phyloP scores from a whole-genome alignment of 805 yeast species.

The Schizosaccharomyces japonicus region DNA sequence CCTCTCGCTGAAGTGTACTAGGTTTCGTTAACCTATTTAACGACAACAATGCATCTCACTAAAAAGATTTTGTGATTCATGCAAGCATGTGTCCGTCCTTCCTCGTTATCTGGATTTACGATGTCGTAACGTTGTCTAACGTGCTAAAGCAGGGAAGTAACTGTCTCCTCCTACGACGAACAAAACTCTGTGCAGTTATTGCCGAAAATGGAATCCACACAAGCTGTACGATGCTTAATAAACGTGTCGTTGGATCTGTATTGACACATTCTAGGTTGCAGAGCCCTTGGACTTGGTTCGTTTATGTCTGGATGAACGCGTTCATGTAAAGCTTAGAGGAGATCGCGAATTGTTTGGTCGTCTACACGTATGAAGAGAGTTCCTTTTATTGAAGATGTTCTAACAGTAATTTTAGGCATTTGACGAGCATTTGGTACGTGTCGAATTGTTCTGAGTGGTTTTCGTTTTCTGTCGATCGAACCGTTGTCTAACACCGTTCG shows the following conservation, averaged over 20 bases:
- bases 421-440: constrained; percentile 5
- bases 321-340: constrained; percentile 75
- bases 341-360: constrained; percentile 79
- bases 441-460: not conserved
- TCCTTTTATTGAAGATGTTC: not conserved
- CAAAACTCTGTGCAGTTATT: too few species aligned
- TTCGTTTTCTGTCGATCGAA: not conserved
- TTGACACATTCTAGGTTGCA: constrained; percentile 11
- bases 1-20: too few species aligned
- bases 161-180: too few species aligned
- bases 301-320: constrained; percentile 62
- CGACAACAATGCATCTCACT: too few species aligned
- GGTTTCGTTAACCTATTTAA: too few species aligned
- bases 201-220: not conserved
- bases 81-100: too few species aligned
- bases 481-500: not conserved
- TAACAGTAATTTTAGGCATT: constrained; percentile 1
- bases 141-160: too few species aligned
- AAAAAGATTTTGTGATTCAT: too few species aligned
- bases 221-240: not conserved
- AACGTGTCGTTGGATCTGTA: not conserved
- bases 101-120: too few species aligned
- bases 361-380: constrained; percentile 34
- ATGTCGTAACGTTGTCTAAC: too few species aligned
- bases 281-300: constrained; percentile 86